Conservation (phyloP, 2,329 filamentous ascomycete genomes). For the Exserohilum turcica region DNA sequence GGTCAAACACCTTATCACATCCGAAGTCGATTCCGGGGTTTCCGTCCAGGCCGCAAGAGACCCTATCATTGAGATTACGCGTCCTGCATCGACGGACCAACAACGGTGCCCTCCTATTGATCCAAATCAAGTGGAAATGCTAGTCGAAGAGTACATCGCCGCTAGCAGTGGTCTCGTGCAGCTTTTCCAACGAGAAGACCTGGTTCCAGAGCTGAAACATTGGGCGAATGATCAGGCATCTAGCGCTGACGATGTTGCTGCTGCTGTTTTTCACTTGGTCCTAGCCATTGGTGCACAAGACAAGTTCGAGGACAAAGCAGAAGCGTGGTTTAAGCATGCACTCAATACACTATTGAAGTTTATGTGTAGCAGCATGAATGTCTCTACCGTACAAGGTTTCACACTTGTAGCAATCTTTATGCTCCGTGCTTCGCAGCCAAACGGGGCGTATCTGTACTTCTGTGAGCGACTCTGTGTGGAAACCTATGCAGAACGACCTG, state of each 20-base stretch:
- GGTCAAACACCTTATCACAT: conserved; percentile 56
- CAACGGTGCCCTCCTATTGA: conserved; percentile 31
- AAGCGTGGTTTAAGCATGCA: conserved; percentile 56
- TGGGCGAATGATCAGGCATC: conserved; percentile 29
- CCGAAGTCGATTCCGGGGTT: conserved; percentile 35
- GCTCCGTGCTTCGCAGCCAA: conserved; percentile 58
- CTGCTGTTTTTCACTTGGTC: conserved; percentile 58
- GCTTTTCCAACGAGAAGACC: conserved; percentile 52
- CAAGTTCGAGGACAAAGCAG: conserved; percentile 49
- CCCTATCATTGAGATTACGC: conserved; percentile 41
- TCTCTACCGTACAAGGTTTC: conserved; percentile 59
- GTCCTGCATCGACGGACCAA: conserved; percentile 23
- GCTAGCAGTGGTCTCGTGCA: conserved; percentile 57
- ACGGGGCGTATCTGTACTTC: conserved; percentile 59
- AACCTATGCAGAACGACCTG: neutral
- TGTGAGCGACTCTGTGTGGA: conserved; percentile 30
- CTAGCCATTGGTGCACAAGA: conserved; percentile 57
- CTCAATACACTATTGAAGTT: conserved; percentile 53
- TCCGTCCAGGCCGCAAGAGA: conserved; percentile 33
- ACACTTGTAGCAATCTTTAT: conserved; percentile 59
- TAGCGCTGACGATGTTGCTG: conserved; percentile 48
- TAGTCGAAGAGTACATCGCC: conserved; percentile 52
- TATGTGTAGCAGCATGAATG: conserved; percentile 56
- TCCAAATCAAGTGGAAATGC: conserved; percentile 48
- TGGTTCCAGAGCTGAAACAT: conserved; percentile 26